These are phyloP conservation scores for Tetrapisispora fleetii DNA, from an alignment of 805 yeast genomes.

Conservation along the genomic window DNA sequence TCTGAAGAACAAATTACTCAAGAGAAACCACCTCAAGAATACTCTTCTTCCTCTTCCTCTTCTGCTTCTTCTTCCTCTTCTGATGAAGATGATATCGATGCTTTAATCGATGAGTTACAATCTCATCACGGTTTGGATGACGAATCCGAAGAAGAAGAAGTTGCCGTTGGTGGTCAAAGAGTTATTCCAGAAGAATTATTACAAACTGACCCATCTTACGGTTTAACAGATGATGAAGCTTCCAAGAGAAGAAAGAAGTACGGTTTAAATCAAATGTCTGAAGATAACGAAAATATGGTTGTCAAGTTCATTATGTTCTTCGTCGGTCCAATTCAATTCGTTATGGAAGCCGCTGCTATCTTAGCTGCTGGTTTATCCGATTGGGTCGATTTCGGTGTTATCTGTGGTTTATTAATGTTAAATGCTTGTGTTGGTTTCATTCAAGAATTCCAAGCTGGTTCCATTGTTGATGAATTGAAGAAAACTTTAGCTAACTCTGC, in stretches of 20 bases:
- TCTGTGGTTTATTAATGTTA: conserved; percentile 74
- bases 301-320: conserved; percentile 79
- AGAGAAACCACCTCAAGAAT: conserved; percentile 7
- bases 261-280: conserved; percentile 87
- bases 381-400: conserved; percentile 99
- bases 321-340: conserved; percentile 93
- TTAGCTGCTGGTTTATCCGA: conserved; percentile 94
- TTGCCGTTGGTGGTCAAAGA: conserved; percentile 49
- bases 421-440: conserved; percentile 93
- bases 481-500: conserved; percentile 91
- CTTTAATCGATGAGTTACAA: conserved; percentile 69
- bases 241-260: conserved; percentile 75
- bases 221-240: conserved; percentile 73
- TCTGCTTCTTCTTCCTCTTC: conserved; percentile 5
- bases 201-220: conserved; percentile 69
- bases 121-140: conserved; percentile 41
- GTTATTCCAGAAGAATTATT: conserved; percentile 79
- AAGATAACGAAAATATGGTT: conserved; percentile 71
- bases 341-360: conserved; percentile 93
- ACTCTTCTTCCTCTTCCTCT: conserved; percentile 3
- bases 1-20: conserved; percentile 5
- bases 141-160: conserved; percentile 36
- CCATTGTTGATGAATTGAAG: conserved; percentile 92
- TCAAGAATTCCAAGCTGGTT: conserved; percentile 97
- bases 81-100: conserved; percentile 61